Evolutionary conservation across 805 yeast species (phyloP), one percentile per base, ranked within the genome.

Genomic region (Ogataea nonfermentans): DNA sequence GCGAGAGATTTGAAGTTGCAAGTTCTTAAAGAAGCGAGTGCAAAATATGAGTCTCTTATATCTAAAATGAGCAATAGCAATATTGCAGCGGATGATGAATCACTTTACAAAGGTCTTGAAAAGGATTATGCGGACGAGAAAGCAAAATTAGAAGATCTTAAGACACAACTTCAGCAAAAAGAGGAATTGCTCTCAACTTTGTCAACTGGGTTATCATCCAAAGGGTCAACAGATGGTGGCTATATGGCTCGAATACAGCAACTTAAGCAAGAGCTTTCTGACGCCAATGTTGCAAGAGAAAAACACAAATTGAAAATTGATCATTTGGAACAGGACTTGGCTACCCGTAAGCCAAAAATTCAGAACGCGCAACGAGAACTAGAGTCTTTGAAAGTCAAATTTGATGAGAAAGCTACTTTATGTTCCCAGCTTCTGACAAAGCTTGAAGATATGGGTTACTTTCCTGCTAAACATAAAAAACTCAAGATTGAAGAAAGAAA

Each of bases 121-220:
- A 38, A 51, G 4, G 70, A 68, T n/a, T 78, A 73, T 50, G 62
- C 66, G 3, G 46, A 52, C 0, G 59, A 76, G 9, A 78, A 76
- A 34, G 56, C 53, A 1, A 55, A 63, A n/a, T 63, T 84, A 15
- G 65, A 61, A 2, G 54, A 57, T 1, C 48, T 78, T 39, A 79
- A 78, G 44, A 67, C 64, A 4, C 68, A 70, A 10, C 68, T 74
- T 32, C 66, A 68, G 24, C 72, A 68, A 43, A 86, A 84, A 50
- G 91, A 86, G 52, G 96, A 90, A 46, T 68, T 90, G 9, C 63
- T 87, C 8, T 84, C 93, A 0, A 81, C 95, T 0, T 68, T 90
- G 28, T 79, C 89, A 0, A 87, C 96, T 0, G 96, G 97, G 52
- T 80, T 90, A n/a, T 84, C 96, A 0, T 77, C 95, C 0, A 80